Percentiles rank a stretch among this genome's conserved stretches.
These are phyloP conservation scores for Hydrangea macrophylla DNA, from an alignment of 148 eudicot genomes.

Conservation along the genomic window DNA sequence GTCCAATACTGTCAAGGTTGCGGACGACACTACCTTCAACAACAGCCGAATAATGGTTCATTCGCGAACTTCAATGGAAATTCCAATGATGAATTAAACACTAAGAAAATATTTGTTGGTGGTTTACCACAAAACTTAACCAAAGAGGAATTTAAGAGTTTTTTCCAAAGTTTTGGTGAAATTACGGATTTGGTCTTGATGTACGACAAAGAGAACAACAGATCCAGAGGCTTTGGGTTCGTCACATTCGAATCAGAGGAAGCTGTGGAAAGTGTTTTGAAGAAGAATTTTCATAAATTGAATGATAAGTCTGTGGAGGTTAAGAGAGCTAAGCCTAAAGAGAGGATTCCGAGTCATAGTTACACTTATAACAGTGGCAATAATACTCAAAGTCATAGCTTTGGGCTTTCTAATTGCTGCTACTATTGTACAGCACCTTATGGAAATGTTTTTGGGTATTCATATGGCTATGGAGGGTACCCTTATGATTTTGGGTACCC, in stretches of 20 bases:
- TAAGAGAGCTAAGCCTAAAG: conserved; percentile 11
- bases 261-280: conserved; percentile 4
- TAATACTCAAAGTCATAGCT: too few species aligned
- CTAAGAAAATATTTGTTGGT: conserved; percentile 20
- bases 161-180: conserved; percentile 11
- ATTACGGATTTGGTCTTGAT: conserved; percentile 10
- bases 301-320: conserved; percentile 11
- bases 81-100: background rate
- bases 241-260: conserved; percentile 17
- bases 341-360: background rate
- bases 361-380: background rate
- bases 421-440: background rate
- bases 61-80: background rate
- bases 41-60: background rate
- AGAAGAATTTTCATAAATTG: conserved; percentile 10
- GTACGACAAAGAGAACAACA: background rate
- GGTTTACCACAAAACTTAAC: conserved; percentile 14
- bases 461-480: background rate
- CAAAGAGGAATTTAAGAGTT: conserved; percentile 7
- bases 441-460: background rate
- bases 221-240: conserved; percentile 21
- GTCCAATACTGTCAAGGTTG: background rate
- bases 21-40: background rate
- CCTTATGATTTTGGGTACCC: background rate
- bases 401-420: background rate